Evolutionary conservation across 192 early-diverging fungal genomes (phyloP), one percentile per base, ranked within the genome.

Genomic region (Haplosporangium gracile): DNA sequence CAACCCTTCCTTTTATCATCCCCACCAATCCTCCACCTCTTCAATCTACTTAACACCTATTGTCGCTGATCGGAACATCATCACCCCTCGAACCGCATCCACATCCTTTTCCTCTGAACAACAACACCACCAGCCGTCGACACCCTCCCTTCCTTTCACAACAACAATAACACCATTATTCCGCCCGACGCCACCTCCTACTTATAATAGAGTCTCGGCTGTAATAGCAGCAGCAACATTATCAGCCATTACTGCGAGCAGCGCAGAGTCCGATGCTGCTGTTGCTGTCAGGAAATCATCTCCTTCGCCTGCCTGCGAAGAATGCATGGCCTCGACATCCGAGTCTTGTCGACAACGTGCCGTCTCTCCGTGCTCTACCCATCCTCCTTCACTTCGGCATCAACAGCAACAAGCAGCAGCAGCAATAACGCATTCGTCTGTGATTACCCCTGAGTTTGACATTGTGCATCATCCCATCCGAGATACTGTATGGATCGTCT

Each of bases 401-500:
- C 49, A 51, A 22, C 38, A 32, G 0, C 76, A 77, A 38, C n/a
- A 65, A 77, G 70, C 42, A 73, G 11, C 71, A 51, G 18, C 76
- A 51, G 34, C 63, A 69, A 36, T 11, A 45, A 32, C 76, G 51
- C 6, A 4, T 18, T 13, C 77, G n/a, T 40, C 34, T 26, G 36
- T 71, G 5, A 73, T 42, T 53, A 40, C 49, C 34, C 53, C 65
- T 40, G 75, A 81, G 32, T 86, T 86, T 47, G 88, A 92, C 70
- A 87, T 93, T 70, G 88, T 85, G 26, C 65, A 88, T 11, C 89
- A 88, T 57, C 88, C 89, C 32, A 77, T 90, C 43, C 65, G 70
- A 29, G 81, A 90, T 32, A 89, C 91, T 18, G 75, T 93, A 20
- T 73, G 81, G 55, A 88, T 93, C 43, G 90, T 93, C 18, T 82